phyloP scores from a whole-genome alignment of 2,329 filamentous ascomycete species.

The Emmonsia crescens region DNA sequence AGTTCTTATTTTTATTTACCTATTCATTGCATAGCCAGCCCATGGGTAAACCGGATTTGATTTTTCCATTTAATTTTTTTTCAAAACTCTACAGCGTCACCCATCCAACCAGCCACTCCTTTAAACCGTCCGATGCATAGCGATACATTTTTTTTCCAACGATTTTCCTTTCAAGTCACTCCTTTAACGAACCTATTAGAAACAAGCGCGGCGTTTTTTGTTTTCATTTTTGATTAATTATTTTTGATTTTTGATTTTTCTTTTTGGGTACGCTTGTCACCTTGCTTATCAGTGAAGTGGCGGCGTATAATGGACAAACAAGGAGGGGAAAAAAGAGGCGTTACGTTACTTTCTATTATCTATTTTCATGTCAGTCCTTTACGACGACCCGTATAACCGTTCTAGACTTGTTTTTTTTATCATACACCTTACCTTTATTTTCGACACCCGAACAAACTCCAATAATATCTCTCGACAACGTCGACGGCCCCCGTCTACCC shows the following conservation, averaged over 20 bases:
- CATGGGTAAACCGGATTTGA: background rate
- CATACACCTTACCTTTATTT: no score
- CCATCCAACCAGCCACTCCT: conserved; percentile 12
- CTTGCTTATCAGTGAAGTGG: background rate
- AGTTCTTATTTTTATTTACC: background rate
- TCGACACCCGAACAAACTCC: no score
- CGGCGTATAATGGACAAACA: background rate
- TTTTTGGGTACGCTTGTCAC: conserved; percentile 13
- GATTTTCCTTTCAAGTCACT: conserved; percentile 23
- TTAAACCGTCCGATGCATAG: conserved; percentile 12
- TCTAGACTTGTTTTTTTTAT: background rate
- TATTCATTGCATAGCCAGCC: conserved; percentile 1
- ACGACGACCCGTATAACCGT: background rate
- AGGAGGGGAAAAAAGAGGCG: background rate
- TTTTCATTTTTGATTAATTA: no score
- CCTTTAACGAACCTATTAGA: conserved; percentile 18
- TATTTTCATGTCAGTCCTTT: conserved; percentile 1
- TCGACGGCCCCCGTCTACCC: no score
- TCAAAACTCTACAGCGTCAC: background rate
- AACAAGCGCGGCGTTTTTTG: conserved; percentile 16
- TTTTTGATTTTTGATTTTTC: conserved; percentile 4
- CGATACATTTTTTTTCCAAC: conserved; percentile 8
- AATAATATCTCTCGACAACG: no score
- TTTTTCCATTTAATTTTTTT: conserved; percentile 7
- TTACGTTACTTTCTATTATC: conserved; percentile 1